Conservation (phyloP, 2,329 filamentous ascomycete genomes). For the Balansia obtecta region DNA sequence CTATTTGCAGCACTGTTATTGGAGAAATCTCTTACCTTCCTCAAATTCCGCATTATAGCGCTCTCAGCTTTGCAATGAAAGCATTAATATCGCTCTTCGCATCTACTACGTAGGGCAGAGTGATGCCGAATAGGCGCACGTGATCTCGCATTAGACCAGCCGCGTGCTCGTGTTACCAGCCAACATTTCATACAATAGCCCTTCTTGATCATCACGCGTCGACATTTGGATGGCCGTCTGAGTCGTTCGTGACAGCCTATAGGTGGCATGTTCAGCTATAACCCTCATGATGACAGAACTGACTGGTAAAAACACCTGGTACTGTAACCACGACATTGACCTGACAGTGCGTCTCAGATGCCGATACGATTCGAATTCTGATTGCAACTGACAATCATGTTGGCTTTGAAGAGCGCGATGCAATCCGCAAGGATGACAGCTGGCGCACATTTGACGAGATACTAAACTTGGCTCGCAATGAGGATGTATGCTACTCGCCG, state of each 20-base stretch:
- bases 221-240: background rate
- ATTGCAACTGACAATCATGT: conserved; percentile 97
- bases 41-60: too few relatives aligned
- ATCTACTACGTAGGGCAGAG: too few relatives aligned
- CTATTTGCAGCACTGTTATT: too few relatives aligned
- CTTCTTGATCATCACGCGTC: background rate
- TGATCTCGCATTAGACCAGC: conserved; percentile 14
- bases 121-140: conserved; percentile 10
- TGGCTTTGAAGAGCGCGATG: conserved; percentile 86
- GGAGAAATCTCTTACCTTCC: too few relatives aligned
- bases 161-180: background rate
- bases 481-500: conserved; percentile 47
- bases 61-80: too few relatives aligned
- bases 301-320: conserved; percentile 1
- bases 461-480: conserved; percentile 72
- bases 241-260: background rate
- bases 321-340: background rate
- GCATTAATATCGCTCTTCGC: too few relatives aligned
- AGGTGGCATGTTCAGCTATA: background rate
- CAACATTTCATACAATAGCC: background rate
- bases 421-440: conserved; percentile 90
- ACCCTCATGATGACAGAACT: conserved; percentile 4
- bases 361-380: conserved; percentile 88
- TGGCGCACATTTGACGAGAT: conserved; percentile 95
- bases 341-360: conserved; percentile 21